phyloP scores from a whole-genome alignment of 208 protist genomes.

The Herpetomonas samuelpessoai region DNA sequence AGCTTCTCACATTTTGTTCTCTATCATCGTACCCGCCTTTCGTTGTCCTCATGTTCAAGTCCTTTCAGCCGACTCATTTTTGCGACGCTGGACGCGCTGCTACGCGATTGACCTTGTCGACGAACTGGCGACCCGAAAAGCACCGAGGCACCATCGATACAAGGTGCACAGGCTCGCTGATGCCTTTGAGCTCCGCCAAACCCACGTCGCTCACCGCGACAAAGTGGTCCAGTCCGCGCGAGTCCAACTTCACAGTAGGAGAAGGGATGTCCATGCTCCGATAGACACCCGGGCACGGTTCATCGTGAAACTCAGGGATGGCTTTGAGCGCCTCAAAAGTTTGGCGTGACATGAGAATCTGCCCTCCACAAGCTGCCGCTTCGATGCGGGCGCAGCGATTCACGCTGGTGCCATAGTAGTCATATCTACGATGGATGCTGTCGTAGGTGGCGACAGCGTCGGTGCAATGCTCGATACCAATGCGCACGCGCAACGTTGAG shows the following conservation, averaged over 20 bases:
- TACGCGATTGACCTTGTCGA: conserved; percentile 27
- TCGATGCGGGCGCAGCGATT: conserved; percentile 83
- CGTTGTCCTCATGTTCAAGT: no score
- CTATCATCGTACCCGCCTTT: no score
- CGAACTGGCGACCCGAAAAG: conserved; percentile 46
- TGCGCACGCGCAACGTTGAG: conserved; percentile 51
- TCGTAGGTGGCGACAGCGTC: conserved; percentile 66
- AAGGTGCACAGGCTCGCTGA: conserved; percentile 47
- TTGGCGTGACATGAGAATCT: conserved; percentile 75
- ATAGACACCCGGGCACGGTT: conserved; percentile 47
- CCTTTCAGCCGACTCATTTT: no score
- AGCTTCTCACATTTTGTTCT: no score
- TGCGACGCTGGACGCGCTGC: neutral
- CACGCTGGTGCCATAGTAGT: conserved; percentile 90
- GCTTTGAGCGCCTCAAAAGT: conserved; percentile 55
- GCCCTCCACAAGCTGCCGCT: conserved; percentile 63
- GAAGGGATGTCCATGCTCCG: conserved; percentile 39
- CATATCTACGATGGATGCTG: conserved; percentile 57
- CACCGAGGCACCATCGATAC: conserved; percentile 60
- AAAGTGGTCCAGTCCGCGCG: conserved; percentile 48
- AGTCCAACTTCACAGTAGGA: conserved; percentile 23
- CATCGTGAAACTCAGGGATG: conserved; percentile 48
- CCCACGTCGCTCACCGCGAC: conserved; percentile 55
- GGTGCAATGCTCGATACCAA: conserved; percentile 74
- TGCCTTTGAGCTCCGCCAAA: conserved; percentile 40